Percentiles rank a stretch among this genome's conserved stretches.
Evolutionary conservation across 768 basidiomycete genomes (phyloP).

Genomic region (Trametes elegans): DNA sequence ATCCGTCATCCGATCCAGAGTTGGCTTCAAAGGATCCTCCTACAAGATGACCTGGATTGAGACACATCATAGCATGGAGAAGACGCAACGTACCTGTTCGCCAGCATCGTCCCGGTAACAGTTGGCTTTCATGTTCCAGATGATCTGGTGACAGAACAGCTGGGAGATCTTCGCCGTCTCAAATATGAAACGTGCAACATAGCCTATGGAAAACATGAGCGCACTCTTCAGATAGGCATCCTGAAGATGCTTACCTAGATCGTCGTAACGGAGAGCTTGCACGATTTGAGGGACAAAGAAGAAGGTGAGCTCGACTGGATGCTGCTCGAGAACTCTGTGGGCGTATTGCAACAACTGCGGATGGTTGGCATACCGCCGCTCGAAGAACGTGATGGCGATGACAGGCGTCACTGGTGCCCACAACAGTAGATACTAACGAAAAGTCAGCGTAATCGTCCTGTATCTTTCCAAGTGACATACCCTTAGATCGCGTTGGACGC

Average conservation of each 20-base stretch:
- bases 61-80: background rate
- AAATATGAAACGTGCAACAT: slow-evolving; percentile 92
- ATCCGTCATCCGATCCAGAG: slow-evolving; percentile 83
- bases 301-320: slow-evolving; percentile 93
- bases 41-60: slow-evolving; percentile 31
- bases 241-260: slow-evolving; percentile 56
- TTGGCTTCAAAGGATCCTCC: slow-evolving; percentile 95
- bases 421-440: slow-evolving; percentile 70
- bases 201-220: slow-evolving; percentile 49
- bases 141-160: slow-evolving; percentile 97
- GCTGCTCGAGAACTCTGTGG: slow-evolving; percentile 90
- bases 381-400: slow-evolving; percentile 80
- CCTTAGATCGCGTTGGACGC: slow-evolving; percentile 68
- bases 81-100: slow-evolving; percentile 63
- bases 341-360: slow-evolving; percentile 93
- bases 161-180: slow-evolving; percentile 98
- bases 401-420: slow-evolving; percentile 90
- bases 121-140: slow-evolving; percentile 99
- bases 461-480: slow-evolving; percentile 38
- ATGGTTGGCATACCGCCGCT: slow-evolving; percentile 78
- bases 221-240: background rate
- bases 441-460: background rate
- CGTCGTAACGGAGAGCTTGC: slow-evolving; percentile 90
- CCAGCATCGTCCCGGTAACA: slow-evolving; percentile 89
- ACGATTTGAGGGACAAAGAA: slow-evolving; percentile 99